phyloP scores from a whole-genome alignment of 345 rosid species.

The Gossypioides kirkii region DNA sequence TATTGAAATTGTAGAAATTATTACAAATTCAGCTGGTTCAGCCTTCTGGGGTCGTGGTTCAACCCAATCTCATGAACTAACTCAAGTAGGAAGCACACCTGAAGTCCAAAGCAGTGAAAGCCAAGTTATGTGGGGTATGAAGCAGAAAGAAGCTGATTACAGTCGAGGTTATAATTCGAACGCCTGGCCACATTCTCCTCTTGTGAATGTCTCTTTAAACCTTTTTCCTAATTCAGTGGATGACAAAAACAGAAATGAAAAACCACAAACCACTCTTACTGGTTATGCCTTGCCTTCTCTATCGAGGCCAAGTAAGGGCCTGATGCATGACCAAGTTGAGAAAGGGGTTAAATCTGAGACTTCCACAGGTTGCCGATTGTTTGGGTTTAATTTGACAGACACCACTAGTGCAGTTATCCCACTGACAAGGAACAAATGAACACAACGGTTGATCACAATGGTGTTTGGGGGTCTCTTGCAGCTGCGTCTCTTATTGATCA shows the following conservation, averaged over 20 bases:
- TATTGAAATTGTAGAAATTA: constrained; percentile 33
- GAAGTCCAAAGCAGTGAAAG: constrained; percentile 45
- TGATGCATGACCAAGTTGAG: constrained; percentile 27
- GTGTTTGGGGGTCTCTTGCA: constrained; percentile 17
- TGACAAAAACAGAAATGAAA: constrained; percentile 16
- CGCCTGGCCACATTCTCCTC: constrained; percentile 25
- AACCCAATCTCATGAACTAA: constrained; percentile 34
- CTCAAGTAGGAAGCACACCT: constrained; percentile 28
- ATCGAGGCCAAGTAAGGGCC: constrained; percentile 22
- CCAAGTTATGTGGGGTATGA: constrained; percentile 32
- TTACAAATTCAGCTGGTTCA: constrained; percentile 40
- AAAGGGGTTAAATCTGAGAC: constrained; percentile 30
- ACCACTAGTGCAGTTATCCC: constrained; percentile 19
- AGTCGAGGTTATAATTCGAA: constrained; percentile 25
- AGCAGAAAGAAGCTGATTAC: constrained; percentile 32
- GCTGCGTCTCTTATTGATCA: constrained; percentile 29
- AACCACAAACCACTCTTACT: constrained; percentile 18
- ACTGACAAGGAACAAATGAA: constrained; percentile 26
- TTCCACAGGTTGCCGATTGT: constrained; percentile 47
- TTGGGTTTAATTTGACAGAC: constrained; percentile 54
- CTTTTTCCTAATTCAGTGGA: constrained; percentile 27
- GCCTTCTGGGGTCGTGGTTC: constrained; percentile 48
- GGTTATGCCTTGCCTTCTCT: constrained; percentile 21
- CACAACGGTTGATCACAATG: constrained; percentile 19
- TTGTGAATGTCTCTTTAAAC: constrained; percentile 25